These are phyloP conservation scores for Russula foetens DNA, from an alignment of 768 basidiomycete species.

Conservation along the genomic window DNA sequence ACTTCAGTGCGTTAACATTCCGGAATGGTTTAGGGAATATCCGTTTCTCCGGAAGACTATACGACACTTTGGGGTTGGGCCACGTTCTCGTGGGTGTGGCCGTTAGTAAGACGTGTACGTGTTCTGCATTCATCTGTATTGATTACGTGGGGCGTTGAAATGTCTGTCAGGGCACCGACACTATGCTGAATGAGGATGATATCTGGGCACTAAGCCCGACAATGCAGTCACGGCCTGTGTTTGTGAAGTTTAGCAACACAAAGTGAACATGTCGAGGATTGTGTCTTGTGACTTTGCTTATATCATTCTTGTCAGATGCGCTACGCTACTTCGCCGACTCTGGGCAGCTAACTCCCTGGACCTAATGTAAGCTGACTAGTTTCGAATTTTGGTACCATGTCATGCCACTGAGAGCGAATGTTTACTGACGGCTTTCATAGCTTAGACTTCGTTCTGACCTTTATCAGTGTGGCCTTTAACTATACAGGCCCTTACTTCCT, in stretches of 20 bases:
- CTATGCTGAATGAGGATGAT: conserved; percentile 60
- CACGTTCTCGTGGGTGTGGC: conserved; percentile 64
- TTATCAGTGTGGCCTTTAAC: conserved; percentile 63
- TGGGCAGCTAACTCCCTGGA: conserved; percentile 41
- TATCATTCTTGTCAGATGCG: conserved; percentile 6
- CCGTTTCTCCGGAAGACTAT: conserved; percentile 70
- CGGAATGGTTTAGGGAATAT: conserved; percentile 35
- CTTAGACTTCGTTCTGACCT: conserved; percentile 60
- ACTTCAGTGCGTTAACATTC: neutral
- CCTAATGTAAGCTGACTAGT: conserved; percentile 24
- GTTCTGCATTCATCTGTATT: neutral
- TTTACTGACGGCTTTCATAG: conserved; percentile 1
- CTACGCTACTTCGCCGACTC: conserved; percentile 37
- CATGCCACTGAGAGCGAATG: neutral
- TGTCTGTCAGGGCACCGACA: conserved; percentile 30
- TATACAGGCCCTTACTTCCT: conserved; percentile 83
- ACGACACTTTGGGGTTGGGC: conserved; percentile 64
- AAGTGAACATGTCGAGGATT: conserved; percentile 8
- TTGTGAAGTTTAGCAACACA: conserved; percentile 35
- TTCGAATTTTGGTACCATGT: neutral
- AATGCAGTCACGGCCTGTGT: conserved; percentile 57
- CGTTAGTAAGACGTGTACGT: conserved; percentile 45
- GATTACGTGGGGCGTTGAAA: neutral
- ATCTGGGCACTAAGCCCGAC: conserved; percentile 67
- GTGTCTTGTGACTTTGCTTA: neutral